Base-by-base conservation (phyloP, 192 early-diverging fungal genomes). In the Phycomyces nitens region DNA sequence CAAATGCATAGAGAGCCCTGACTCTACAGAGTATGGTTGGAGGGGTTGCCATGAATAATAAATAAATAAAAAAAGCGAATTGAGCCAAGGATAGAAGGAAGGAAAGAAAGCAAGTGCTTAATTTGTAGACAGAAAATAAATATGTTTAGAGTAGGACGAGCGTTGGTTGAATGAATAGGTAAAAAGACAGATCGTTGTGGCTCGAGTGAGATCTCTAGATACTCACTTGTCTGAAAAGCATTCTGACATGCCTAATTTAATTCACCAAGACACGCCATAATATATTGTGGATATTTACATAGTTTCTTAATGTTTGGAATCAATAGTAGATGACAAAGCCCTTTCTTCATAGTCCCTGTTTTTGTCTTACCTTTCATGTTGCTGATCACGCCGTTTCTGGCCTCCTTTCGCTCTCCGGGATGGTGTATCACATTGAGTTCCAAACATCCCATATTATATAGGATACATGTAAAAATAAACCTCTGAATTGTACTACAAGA, bases 1-100 rank as follows among this genome's bases (percentile, higher is more conserved):
- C 69, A 79, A 94, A 99, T 66, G 94, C 88, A 70, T 94, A 96
- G 58, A 94, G 75, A 18, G 94, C 94, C 58, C 80, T 66, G 21
- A 89, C 87, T 53, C 69, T 60, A 42, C 74, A 76, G 29, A 76
- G 44, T 39, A 76, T 68, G 27, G 56, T 64, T 23, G 65, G 74
- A 9, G 43, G 22, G 49, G 27, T 20, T 27, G 9, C 0, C 20
- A 51, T 23, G 15, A 68, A 43, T 16, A 26, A 2, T 10, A 56
- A 61, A 68, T 54, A 21, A 26, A 2, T 10, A 56, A 61, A 53
- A 5, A 53, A 14, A 56, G 11, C 22, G 10, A 29, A 44, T 29
- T 41, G 6, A 18, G 55, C 21, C n/a, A 60, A 60, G 12, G 18
- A 61, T 5, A 5, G 29, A 50, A 29, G 47, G n/a, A 61, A 62